phyloP scores from a whole-genome alignment of 2,329 filamentous ascomycete genomes.

The Fusarium nurragi region DNA sequence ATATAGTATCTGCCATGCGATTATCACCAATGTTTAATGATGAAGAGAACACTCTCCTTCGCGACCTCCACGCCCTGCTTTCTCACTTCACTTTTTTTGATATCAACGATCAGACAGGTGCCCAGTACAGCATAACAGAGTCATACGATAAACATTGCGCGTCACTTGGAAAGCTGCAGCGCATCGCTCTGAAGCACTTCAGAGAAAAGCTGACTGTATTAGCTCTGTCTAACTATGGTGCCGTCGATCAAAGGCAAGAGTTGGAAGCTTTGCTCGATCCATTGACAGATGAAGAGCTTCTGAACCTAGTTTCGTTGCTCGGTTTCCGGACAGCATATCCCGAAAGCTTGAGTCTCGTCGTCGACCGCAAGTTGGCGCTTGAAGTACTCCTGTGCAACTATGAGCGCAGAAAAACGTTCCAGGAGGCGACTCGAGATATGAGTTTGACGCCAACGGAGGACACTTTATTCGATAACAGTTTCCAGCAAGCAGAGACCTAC shows the following conservation, averaged over 20 bases:
- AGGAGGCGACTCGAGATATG: conserved; percentile 77
- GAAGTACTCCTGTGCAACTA: conserved; percentile 80
- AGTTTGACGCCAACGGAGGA: conserved; percentile 85
- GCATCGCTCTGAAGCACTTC: conserved; percentile 81
- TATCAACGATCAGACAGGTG: conserved; percentile 89
- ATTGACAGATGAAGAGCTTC: conserved; percentile 78
- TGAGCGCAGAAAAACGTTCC: conserved; percentile 82
- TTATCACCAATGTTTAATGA: conserved; percentile 82
- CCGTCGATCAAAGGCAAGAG: conserved; percentile 82
- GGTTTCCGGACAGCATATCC: conserved; percentile 88
- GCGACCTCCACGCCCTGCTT: conserved; percentile 82
- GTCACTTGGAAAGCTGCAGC: conserved; percentile 79
- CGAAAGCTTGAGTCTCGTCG: conserved; percentile 68
- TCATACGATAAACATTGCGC: conserved; percentile 84
- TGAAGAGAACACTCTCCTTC: conserved; percentile 78
- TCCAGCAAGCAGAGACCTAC: conserved; percentile 85
- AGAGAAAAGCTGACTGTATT: conserved; percentile 91
- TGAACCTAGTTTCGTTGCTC: conserved; percentile 73
- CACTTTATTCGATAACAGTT: conserved; percentile 78
- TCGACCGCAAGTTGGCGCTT: conserved; percentile 71
- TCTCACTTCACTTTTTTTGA: conserved; percentile 88
- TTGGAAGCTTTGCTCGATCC: conserved; percentile 77
- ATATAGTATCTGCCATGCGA: conserved; percentile 79
- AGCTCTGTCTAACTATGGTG: conserved; percentile 90
- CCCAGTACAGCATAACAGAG: conserved; percentile 75